Evolutionary conservation across 2,329 filamentous ascomycete genomes (phyloP).

Genomic region (Xylaria sp.): DNA sequence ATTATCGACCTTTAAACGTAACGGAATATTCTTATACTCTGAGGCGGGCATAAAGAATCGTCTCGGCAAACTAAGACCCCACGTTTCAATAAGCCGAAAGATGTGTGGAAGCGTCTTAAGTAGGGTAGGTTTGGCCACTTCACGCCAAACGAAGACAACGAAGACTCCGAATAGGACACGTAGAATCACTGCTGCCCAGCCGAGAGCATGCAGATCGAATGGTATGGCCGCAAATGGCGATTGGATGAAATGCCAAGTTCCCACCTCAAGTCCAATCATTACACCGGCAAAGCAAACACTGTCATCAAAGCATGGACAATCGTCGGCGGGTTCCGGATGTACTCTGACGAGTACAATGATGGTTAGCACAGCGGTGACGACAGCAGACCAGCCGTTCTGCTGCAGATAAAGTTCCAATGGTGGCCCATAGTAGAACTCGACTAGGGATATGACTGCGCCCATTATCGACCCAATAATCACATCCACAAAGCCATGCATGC

Average conservation of each 20-base stretch:
- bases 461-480: conserved; percentile 83
- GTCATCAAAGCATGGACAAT: conserved; percentile 97
- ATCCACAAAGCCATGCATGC: conserved; percentile 98
- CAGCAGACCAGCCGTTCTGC: conserved; percentile 70
- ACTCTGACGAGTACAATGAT: conserved; percentile 84
- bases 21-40: conserved; percentile 85
- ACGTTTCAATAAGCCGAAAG: conserved; percentile 85
- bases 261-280: conserved; percentile 83
- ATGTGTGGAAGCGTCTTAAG: conserved; percentile 83
- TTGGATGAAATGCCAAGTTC: conserved; percentile 82
- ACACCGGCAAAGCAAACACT: conserved; percentile 94
- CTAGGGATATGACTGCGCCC: conserved; percentile 71
- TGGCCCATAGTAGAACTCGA: conserved; percentile 70
- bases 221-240: conserved; percentile 63
- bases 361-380: conserved; percentile 70
- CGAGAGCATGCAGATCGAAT: conserved; percentile 74
- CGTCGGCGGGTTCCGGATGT: conserved; percentile 94
- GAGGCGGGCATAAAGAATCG: conserved; percentile 92
- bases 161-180: conserved; percentile 84
- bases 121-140: conserved; percentile 85
- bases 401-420: conserved; percentile 78
- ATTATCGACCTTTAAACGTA: conserved; percentile 79
- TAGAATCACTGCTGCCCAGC: conserved; percentile 69
- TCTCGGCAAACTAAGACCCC: conserved; percentile 82
- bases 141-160: conserved; percentile 89